Base-by-base conservation (phyloP, 164 flowering plant genomes). In the Houttuynia cordata region DNA sequence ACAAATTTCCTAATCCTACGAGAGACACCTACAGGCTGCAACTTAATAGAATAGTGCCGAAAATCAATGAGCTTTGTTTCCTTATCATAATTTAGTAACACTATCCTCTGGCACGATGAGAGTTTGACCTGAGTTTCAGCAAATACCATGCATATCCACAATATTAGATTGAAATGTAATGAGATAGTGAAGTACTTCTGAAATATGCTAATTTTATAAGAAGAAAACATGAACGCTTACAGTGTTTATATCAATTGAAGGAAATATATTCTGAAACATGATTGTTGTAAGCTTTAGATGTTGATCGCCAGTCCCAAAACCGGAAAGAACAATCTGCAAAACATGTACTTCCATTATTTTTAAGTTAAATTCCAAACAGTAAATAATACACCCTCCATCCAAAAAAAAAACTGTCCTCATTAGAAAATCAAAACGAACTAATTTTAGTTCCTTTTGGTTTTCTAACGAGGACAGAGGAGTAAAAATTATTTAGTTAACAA, bases 251-350 rank as follows among this genome's bases (percentile, higher is more conserved):
- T 92, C 98, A 70, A 92, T 92, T 68, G 96, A 70, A 21, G 96
- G 98, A 70, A 92, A 89, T 59, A 92, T 92, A 67, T 89, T 86
- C 82, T 89, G 95, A 68, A 93, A 93, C 86, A 87, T 82, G 37
- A 82, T 72, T 3, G 97, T 83, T 7, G 88, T 71, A 25, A 93
- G 92, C 83, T 79, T 92, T 49, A 89, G 67, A 74, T 92, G 98
- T 66, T 81, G 85, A 6, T 89, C 97, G 41, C 81, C 87, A 58
- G 80, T 71, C 41, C 91, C 92, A 73, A 92, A 92, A 61, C 98
- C 98, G 67, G 98, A 90, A 61, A 92, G 91, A 60, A 89, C 97
- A 78, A 92, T 87, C 98, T 92, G 83, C 64, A 73, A 47, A 30
- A 58, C 22, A 34, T 24, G 17, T 20, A 45, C 14, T 12, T 45